phyloP scores from a whole-genome alignment of 2,329 filamentous ascomycete genomes.

The Talaromyces sp. region DNA sequence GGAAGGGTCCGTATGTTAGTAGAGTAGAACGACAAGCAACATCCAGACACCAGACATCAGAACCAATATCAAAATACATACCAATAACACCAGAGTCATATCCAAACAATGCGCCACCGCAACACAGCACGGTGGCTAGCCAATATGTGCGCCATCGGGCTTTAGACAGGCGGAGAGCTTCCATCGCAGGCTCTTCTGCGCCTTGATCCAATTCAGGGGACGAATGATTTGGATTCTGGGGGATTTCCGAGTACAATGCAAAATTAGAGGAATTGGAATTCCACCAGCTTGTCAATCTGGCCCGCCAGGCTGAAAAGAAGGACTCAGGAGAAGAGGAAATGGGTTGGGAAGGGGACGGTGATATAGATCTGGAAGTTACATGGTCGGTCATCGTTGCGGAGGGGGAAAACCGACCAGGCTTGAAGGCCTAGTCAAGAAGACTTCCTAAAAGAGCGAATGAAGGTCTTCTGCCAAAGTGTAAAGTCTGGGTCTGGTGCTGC shows the following conservation, averaged over 20 bases:
- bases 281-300: conserved; percentile 16
- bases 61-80: conserved; percentile 18
- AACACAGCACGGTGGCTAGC: conserved; percentile 55
- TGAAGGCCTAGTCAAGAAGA: neutral
- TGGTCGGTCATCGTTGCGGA: conserved; percentile 15
- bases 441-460: conserved; percentile 4
- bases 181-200: conserved; percentile 10
- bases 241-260: conserved; percentile 19
- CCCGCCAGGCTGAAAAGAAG: conserved; percentile 10
- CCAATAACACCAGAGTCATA: conserved; percentile 50
- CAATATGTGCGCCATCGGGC: conserved; percentile 55
- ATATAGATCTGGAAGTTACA: conserved; percentile 14
- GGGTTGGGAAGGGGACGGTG: conserved; percentile 7
- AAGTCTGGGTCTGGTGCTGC: conserved; percentile 5
- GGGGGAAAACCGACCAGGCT: neutral
- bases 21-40: conserved; percentile 1
- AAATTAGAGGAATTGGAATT: neutral
- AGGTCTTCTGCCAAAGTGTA: neutral
- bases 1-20: neutral
- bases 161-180: conserved; percentile 15
- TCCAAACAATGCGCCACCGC: conserved; percentile 52
- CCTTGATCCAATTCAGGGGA: conserved; percentile 4
- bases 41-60: neutral
- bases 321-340: conserved; percentile 14
- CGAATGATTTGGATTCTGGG: conserved; percentile 14